phyloP scores from a whole-genome alignment of 2,329 filamentous ascomycete genomes.

The Claviceps arundinis region DNA sequence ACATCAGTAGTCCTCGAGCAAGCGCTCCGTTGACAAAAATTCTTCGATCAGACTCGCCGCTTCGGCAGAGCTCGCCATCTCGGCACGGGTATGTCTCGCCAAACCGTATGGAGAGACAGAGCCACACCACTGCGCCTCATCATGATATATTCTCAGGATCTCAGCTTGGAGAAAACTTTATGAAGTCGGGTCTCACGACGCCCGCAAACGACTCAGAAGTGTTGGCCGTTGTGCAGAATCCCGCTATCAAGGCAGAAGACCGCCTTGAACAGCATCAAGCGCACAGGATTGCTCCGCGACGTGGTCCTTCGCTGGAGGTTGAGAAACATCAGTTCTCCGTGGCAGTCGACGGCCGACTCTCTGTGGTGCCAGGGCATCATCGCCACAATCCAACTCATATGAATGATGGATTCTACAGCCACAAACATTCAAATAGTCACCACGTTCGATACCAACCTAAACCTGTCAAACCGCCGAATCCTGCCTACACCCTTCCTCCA shows the following conservation, averaged over 20 bases:
- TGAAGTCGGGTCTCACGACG: constrained; percentile 25
- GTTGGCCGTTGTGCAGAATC: constrained; percentile 5
- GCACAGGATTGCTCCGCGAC: not conserved
- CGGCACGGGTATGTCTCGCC: constrained; percentile 6
- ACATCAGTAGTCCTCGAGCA: constrained; percentile 1
- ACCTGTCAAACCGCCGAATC: constrained; percentile 8
- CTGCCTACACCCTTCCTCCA: constrained; percentile 10
- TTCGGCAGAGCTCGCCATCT: constrained; percentile 4
- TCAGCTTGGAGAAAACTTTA: constrained; percentile 25
- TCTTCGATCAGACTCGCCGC: constrained; percentile 13
- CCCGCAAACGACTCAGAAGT: constrained; percentile 18
- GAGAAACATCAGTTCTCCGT: constrained; percentile 4
- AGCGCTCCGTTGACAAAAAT: constrained; percentile 7
- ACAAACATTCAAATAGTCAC: constrained; percentile 10
- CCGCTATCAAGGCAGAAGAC: constrained; percentile 4
- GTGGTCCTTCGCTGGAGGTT: not conserved
- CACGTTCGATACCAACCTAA: constrained; percentile 9
- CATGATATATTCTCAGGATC: constrained; percentile 23
- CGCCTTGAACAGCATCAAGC: constrained; percentile 1
- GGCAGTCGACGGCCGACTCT: constrained; percentile 11
- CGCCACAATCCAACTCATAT: constrained; percentile 15
- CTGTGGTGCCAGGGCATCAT: constrained; percentile 16
- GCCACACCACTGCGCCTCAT: constrained; percentile 1
- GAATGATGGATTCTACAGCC: constrained; percentile 21
- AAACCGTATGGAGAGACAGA: constrained; percentile 3